These are phyloP conservation scores for Pisolithus marmoratus DNA, from an alignment of 768 basidiomycete species.

Conservation along the genomic window DNA sequence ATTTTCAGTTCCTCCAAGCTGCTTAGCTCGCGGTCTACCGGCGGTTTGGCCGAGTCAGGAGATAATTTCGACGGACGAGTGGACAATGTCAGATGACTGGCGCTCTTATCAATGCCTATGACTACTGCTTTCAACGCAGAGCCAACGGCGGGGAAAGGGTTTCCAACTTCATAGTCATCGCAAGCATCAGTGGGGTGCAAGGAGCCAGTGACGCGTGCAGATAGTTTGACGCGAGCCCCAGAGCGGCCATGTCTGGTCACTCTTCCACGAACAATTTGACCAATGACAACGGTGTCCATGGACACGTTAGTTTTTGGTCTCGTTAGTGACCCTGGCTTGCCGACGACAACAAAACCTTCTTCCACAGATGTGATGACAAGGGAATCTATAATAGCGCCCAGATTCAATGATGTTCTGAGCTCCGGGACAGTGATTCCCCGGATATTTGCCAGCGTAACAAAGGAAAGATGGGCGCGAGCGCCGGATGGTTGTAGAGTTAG, in stretches of 20 bases:
- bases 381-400: constrained; percentile 66
- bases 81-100: constrained; percentile 72
- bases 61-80: constrained; percentile 68
- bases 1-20: constrained; percentile 55
- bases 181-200: constrained; percentile 76
- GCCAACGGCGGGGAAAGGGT: constrained; percentile 54
- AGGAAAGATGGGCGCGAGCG: constrained; percentile 76
- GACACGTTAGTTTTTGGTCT: constrained; percentile 44
- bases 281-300: constrained; percentile 61
- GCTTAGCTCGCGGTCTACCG: constrained; percentile 69
- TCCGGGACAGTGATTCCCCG: constrained; percentile 61
- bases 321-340: constrained; percentile 54
- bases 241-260: constrained; percentile 66
- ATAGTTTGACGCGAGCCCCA: constrained; percentile 75
- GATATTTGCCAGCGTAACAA: constrained; percentile 83
- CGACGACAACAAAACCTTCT: constrained; percentile 82
- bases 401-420: constrained; percentile 54
- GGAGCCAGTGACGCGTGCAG: constrained; percentile 63
- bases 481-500: constrained; percentile 65
- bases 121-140: constrained; percentile 68
- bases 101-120: constrained; percentile 58
- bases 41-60: constrained; percentile 39
- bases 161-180: constrained; percentile 68
- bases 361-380: constrained; percentile 85
- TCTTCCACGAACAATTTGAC: constrained; percentile 77